Base-by-base conservation (phyloP, 164 flowering plant genomes). In the Echeveria elegans region DNA sequence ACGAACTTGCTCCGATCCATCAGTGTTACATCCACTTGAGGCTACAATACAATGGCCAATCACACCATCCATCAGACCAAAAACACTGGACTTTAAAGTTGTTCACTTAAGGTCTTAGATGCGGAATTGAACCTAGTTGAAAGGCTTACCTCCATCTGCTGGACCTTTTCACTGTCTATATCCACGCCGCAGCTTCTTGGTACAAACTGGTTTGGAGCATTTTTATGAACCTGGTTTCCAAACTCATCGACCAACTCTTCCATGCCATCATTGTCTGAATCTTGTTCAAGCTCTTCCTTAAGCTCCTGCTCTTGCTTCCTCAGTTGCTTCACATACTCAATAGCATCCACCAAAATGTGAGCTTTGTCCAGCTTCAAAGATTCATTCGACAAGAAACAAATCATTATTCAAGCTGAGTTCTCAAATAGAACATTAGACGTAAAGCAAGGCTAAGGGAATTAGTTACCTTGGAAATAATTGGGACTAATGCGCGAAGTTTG, bases 271-370 rank as follows among this genome's bases (percentile, higher is more conserved):
- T 67, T 52, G 60, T 56, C 19, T 10, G 61, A 56, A 26, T 74
- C 37, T 58, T 73, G 71, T 63, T 50, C 59, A 28, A 88, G 80
- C 76, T 87, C 87, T 23, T 72, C 75, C 21, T 71, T 50, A 41
- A 81, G 81, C 6, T 64, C 59, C 50, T 76, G 69, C 12, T 69
- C 75, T 32, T 77, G 68, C 68, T 70, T 60, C 50, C 77, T 69
- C 66, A 86, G 47, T 73, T 86, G 86, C 67, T 48, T 63, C 65
- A 88, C 82, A 72, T 83, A 84, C 0, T 76, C 79, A 5, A 75
- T 68, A 38, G 90, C 94, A 79, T 88, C 94, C 28, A 70, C 79
- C 19, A 84, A 71, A 41, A 72, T 88, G 16, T 87, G 21, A 43
- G 76, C 75, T 73, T 43, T 82, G 9, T 24, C 30, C 64, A 4